Base-by-base conservation (phyloP, 2,329 filamentous ascomycete genomes). In the Verticillium nubilum region DNA sequence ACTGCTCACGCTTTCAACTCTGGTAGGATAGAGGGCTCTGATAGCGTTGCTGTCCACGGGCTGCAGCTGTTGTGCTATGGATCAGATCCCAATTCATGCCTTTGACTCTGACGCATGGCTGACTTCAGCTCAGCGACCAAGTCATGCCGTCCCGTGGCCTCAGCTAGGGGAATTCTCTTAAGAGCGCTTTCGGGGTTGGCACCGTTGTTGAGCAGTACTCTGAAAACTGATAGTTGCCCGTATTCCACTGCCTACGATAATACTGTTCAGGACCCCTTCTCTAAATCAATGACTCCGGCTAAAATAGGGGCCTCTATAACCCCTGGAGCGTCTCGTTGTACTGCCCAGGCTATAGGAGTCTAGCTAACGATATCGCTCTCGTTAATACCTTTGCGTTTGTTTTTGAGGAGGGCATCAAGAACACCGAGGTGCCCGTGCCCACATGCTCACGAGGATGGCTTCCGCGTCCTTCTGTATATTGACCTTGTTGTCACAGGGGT, bases 321-420 rank as follows among this genome's bases (percentile, higher is more conserved):
- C 29, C 63, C 58, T 0, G 70, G 68, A 12, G 63, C 52, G 26
- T 64, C 47, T n/a, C 57, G 59, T 35, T 67, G 64, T 6, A 73
- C 66, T 7, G 72, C 70, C 73, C 70, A 75, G n/a, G 67, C 60
- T 19, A 76, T 58, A 3, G 72, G 73, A 15, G 72, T 71, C 73
- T 73, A 76, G 25, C 65, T 64, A 58, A 72, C 66, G 6, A 67
- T 64, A 64, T 76, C 73, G 27, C 56, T 58, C 7, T 68, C 66
- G 59, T 76, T 70, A 26, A 68, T 66, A 4, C 69, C 70, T n/a
- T 63, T 58, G 54, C 63, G 70, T 28, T 64, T 56, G 42, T 68
- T 31, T 25, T 68, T 68, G 2, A 75, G 60, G 9, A 74, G 66
- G 55, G 64, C 64, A 29, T 60, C 33, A 29, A 76, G 55, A 3